These are phyloP conservation scores for Exophiala dermatitidis DNA, from an alignment of 2,329 filamentous ascomycete species.

Conservation along the genomic window DNA sequence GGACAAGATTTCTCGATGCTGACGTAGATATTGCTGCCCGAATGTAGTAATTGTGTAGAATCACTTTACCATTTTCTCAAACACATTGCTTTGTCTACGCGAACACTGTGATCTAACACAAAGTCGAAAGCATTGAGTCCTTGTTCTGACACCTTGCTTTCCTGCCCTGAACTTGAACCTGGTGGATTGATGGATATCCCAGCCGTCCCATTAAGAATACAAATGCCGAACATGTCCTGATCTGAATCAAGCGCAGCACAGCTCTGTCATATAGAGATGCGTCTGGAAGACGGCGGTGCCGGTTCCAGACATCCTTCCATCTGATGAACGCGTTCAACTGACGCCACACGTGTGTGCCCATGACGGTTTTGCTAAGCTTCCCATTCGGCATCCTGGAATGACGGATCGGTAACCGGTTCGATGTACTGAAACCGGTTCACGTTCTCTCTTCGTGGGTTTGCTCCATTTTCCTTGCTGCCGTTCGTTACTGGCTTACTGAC, in stretches of 20 bases:
- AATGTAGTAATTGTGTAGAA: no score
- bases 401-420: slow-evolving; percentile 6
- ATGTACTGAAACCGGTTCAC: slow-evolving; percentile 24
- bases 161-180: background rate
- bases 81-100: background rate
- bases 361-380: slow-evolving; percentile 8
- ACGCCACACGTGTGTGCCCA: background rate
- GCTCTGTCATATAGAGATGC: background rate
- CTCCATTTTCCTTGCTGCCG: slow-evolving; percentile 15
- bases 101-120: background rate
- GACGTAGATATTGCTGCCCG: no score
- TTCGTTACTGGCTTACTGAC: slow-evolving; percentile 8
- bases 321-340: background rate
- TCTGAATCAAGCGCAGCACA: background rate
- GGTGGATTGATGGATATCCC: background rate
- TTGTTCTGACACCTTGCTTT: background rate
- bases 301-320: background rate
- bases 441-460: slow-evolving; percentile 9
- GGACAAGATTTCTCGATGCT: no score
- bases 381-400: slow-evolving; percentile 25
- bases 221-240: background rate
- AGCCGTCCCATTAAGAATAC: background rate
- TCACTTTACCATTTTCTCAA: background rate
- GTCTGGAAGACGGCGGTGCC: background rate
- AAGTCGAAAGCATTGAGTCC: background rate